Percentiles rank a stretch among this genome's conserved stretches.
Conservation (phyloP, 345 rosid species). For the Physaria fendleri region DNA sequence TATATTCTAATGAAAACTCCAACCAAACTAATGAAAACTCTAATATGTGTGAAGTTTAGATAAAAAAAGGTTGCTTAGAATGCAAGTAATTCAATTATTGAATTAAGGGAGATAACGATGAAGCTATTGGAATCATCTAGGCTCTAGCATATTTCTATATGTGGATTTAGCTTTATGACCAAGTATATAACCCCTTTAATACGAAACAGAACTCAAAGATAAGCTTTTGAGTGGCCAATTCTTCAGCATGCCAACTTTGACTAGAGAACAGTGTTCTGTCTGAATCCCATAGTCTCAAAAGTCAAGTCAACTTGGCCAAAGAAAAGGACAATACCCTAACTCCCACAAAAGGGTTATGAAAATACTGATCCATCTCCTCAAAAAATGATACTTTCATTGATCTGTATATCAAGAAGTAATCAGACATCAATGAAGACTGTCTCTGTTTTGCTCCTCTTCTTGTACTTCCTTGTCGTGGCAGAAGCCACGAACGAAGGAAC, state of each 20-base stretch:
- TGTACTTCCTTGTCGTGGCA: background rate
- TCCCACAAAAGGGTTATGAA: slow-evolving; percentile 1
- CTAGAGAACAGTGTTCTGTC: slow-evolving; percentile 26
- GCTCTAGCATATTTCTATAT: too few species aligned
- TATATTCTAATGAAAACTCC: too few species aligned
- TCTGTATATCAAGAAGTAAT: background rate
- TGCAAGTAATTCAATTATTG: too few species aligned
- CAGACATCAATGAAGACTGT: slow-evolving; percentile 16
- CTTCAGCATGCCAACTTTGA: slow-evolving; percentile 14
- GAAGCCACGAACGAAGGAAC: background rate
- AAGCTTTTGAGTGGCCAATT: slow-evolving; percentile 12
- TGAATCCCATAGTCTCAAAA: too few species aligned
- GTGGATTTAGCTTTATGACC: too few species aligned
- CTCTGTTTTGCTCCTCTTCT: slow-evolving; percentile 14
- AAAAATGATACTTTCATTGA: slow-evolving; percentile 2
- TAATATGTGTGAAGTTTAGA: too few species aligned
- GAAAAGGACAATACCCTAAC: background rate
- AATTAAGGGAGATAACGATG: too few species aligned
- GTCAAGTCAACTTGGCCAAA: slow-evolving; percentile 24
- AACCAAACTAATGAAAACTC: too few species aligned
- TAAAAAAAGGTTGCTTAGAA: too few species aligned
- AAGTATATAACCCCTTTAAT: too few species aligned
- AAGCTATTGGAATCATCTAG: too few species aligned
- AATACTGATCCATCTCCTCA: background rate
- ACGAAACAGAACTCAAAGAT: background rate